These are phyloP conservation scores for Aspergillus sergii DNA, from an alignment of 2,329 filamentous ascomycete species.

Conservation along the genomic window DNA sequence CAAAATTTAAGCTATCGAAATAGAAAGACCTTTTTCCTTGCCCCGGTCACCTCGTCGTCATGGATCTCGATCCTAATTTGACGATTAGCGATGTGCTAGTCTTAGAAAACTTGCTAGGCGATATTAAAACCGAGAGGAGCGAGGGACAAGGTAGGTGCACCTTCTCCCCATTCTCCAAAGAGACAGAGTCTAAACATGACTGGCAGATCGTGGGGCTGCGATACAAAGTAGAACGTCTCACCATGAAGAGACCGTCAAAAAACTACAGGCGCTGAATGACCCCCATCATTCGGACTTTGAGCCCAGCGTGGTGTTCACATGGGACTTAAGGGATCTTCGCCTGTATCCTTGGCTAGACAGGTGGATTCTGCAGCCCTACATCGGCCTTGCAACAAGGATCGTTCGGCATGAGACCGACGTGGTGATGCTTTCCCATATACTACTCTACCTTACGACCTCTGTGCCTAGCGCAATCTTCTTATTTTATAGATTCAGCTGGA, in stretches of 20 bases:
- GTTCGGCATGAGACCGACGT: conserved; percentile 72
- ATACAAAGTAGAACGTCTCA: background rate
- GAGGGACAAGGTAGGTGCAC: background rate
- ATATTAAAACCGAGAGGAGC: background rate
- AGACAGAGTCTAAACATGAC: background rate
- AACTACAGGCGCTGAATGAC: conserved; percentile 55
- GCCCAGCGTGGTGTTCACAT: conserved; percentile 57
- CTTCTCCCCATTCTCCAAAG: background rate
- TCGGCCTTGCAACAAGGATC: conserved; percentile 55
- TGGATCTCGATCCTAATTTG: conserved; percentile 3
- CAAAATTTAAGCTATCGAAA: background rate
- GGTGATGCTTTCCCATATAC: conserved; percentile 74
- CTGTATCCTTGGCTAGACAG: conserved; percentile 45
- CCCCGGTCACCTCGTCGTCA: background rate
- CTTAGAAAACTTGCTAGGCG: background rate
- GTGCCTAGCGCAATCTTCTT: conserved; percentile 69
- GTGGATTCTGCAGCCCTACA: conserved; percentile 62
- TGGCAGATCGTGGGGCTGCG: background rate
- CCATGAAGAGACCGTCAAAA: conserved; percentile 37
- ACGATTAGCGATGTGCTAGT: background rate
- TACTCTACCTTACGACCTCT: conserved; percentile 71
- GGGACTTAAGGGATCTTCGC: conserved; percentile 53
- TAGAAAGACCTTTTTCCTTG: background rate
- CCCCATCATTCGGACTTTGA: conserved; percentile 52
- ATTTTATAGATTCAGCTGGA: conserved; percentile 64